Evolutionary conservation across 2,329 filamentous ascomycete genomes (phyloP).

Genomic region (Diaporthe nobilis): DNA sequence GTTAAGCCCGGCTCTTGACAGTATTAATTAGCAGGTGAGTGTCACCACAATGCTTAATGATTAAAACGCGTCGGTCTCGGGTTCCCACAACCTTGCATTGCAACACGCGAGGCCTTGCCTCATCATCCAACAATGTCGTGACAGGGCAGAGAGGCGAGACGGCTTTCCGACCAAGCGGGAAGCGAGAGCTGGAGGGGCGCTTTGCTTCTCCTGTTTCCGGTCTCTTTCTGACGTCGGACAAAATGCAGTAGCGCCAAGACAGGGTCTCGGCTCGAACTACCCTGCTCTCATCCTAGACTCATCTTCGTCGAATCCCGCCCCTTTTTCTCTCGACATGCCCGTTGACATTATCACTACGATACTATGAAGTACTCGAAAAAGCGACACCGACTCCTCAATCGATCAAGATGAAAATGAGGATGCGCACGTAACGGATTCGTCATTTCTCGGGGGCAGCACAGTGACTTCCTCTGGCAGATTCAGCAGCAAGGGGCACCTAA

Average conservation of each 20-base stretch:
- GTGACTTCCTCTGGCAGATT: neutral
- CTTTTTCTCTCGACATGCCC: neutral
- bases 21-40: conserved; percentile 9
- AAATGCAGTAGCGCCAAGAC: conserved; percentile 14
- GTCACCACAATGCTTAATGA: conserved; percentile 14
- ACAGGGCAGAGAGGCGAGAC: conserved; percentile 19
- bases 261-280: conserved; percentile 26
- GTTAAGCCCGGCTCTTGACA: neutral
- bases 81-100: conserved; percentile 24
- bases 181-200: conserved; percentile 10
- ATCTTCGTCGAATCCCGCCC: neutral
- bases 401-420: neutral
- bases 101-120: neutral
- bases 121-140: conserved; percentile 18
- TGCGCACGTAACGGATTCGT: neutral
- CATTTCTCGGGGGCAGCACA: neutral
- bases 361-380: neutral
- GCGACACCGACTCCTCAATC: neutral
- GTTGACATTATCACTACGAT: neutral
- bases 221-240: conserved; percentile 27
- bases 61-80: neutral
- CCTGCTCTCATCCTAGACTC: conserved; percentile 5
- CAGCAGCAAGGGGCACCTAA: neutral
- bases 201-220: conserved; percentile 28
- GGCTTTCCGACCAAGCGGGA: neutral